Percentiles rank a stretch among this genome's conserved stretches.
Evolutionary conservation across 1,284 basidiomycete genomes (phyloP).

Genomic region (Sanghuangporus sanghuang): DNA sequence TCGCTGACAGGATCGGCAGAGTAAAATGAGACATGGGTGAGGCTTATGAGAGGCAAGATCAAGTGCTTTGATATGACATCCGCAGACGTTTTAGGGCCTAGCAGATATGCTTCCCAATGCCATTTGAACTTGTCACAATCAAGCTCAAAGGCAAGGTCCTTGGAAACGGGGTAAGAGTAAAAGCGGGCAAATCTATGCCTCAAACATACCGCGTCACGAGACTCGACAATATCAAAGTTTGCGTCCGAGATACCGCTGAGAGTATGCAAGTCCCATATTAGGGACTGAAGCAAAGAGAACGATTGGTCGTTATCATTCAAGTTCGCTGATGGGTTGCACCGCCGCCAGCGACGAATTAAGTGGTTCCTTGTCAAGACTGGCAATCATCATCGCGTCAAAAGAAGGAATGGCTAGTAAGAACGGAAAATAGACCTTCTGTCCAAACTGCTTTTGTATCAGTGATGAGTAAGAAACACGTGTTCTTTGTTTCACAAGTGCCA

Average conservation of each 20-base stretch:
- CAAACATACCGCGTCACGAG: conserved; percentile 51
- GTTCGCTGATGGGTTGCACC: conserved; percentile 38
- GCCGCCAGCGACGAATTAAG: conserved; percentile 62
- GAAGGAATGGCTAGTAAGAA: conserved; percentile 4
- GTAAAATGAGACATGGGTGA: conserved; percentile 59
- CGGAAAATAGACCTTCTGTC: conserved; percentile 53
- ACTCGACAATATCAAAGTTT: conserved; percentile 52
- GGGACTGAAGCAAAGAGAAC: conserved; percentile 46
- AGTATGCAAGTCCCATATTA: conserved; percentile 50
- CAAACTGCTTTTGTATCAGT: conserved; percentile 72
- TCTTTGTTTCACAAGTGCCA: conserved; percentile 39
- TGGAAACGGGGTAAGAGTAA: conserved; percentile 3
- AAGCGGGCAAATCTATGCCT: neutral
- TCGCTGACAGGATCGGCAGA: conserved; percentile 51
- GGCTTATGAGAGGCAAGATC: conserved; percentile 66
- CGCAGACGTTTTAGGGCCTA: conserved; percentile 59
- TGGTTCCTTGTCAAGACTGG: conserved; percentile 54
- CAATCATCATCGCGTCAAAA: neutral
- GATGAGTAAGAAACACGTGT: conserved; percentile 53
- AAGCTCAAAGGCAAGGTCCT: conserved; percentile 65
- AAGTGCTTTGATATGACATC: conserved; percentile 71
- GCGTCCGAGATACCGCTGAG: conserved; percentile 50
- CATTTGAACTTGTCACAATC: conserved; percentile 58
- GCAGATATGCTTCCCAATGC: conserved; percentile 67
- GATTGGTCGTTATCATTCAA: conserved; percentile 40